A percentile compares a stretch with the other conserved stretches of the same genome.
Conservation (phyloP, 176 grass and related monocot species). For the Avena atlantica region DNA sequence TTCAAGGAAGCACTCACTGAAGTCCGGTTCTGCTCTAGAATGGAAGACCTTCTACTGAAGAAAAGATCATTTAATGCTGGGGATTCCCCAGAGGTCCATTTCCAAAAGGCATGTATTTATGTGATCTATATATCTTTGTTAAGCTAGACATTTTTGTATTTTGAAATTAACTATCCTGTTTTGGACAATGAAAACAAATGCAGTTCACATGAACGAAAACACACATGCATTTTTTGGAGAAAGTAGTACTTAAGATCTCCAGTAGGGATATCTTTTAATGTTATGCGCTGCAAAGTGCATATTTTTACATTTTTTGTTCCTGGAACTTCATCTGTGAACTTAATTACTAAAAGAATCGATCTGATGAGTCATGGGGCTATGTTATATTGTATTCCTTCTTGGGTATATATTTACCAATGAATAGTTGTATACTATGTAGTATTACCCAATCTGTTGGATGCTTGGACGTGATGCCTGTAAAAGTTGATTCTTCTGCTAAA, state of each 20-base stretch:
- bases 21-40: conserved; percentile 77
- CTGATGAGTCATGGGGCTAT: conserved; percentile 23
- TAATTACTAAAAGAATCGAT: conserved; percentile 12
- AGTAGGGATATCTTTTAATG: conserved; percentile 12
- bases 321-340: conserved; percentile 16
- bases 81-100: conserved; percentile 84
- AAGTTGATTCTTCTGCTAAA: conserved; percentile 32
- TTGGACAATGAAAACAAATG: conserved; percentile 20
- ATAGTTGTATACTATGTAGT: neutral
- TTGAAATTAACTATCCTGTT: conserved; percentile 19
- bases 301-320: conserved; percentile 28
- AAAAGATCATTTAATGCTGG: conserved; percentile 78
- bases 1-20: conserved; percentile 85
- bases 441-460: neutral
- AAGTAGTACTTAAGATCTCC: neutral
- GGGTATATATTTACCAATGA: conserved; percentile 23
- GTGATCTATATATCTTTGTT: conserved; percentile 36
- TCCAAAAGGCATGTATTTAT: conserved; percentile 78
- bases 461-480: neutral
- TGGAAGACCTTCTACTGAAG: conserved; percentile 88
- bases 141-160: conserved; percentile 35
- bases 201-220: conserved; percentile 18
- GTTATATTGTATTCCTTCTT: conserved; percentile 14
- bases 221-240: conserved; percentile 1
- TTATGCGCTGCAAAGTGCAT: neutral